A percentile compares a stretch with the other conserved stretches of the same genome.
phyloP scores from a whole-genome alignment of 2,329 filamentous ascomycete genomes.

The Xylariaceae sp. region DNA sequence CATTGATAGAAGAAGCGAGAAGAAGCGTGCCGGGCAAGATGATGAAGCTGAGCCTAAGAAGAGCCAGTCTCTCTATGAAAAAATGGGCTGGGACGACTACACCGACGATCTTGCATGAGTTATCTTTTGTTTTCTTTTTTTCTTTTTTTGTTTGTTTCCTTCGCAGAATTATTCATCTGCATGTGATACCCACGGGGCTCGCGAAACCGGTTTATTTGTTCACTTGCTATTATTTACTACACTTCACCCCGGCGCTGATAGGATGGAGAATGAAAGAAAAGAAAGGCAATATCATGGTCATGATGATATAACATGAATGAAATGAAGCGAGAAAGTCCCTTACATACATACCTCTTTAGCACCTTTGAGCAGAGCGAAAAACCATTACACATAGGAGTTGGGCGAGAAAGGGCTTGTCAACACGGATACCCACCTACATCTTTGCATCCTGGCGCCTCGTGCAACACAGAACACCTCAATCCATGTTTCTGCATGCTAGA shows the following conservation, averaged over 20 bases:
- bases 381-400: constrained; percentile 22
- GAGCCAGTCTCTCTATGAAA: constrained; percentile 46
- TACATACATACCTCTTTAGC: too few relatives aligned
- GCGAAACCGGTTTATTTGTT: too few relatives aligned
- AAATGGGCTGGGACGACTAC: constrained; percentile 55
- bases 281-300: neutral
- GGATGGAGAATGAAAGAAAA: neutral
- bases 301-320: constrained; percentile 13
- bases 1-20: neutral
- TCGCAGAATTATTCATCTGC: too few relatives aligned
- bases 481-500: too few relatives aligned
- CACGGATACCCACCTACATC: neutral
- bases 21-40: constrained; percentile 7
- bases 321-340: constrained; percentile 1
- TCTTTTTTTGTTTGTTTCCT: neutral
- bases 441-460: neutral
- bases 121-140: constrained; percentile 1
- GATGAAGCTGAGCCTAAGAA: constrained; percentile 21
- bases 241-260: neutral
- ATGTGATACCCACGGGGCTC: too few relatives aligned
- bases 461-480: neutral
- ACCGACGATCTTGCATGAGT: constrained; percentile 36
- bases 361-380: neutral
- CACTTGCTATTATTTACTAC: too few relatives aligned
- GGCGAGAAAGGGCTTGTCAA: neutral